Evolutionary conservation across 139 green algal species (phyloP).

Genomic region (Nannochloris sp.): DNA sequence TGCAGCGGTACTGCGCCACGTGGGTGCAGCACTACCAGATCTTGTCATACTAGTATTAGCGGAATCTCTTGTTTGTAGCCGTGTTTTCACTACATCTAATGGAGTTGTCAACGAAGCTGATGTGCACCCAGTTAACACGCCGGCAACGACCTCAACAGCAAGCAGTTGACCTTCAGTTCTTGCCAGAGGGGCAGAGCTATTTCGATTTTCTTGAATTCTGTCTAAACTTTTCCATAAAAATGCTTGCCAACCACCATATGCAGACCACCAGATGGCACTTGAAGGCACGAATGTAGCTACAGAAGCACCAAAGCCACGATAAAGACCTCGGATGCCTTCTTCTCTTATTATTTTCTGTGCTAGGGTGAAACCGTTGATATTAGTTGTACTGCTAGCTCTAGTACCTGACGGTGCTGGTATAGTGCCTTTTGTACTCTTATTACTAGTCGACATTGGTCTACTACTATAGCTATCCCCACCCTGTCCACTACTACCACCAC

Average conservation of each 20-base stretch:
- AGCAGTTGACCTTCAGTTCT: slow-evolving; percentile 37
- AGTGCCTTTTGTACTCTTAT: slow-evolving; percentile 9
- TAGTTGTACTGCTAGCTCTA: neutral
- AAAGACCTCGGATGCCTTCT: slow-evolving; percentile 76
- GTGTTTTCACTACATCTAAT: slow-evolving; percentile 78
- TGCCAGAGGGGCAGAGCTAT: neutral
- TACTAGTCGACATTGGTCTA: neutral
- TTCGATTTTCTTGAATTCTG: neutral
- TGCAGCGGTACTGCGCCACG: slow-evolving; percentile 4
- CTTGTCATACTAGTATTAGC: too few species aligned
- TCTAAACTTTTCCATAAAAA: slow-evolving; percentile 65
- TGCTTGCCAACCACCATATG: slow-evolving; percentile 78
- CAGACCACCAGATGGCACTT: slow-evolving; percentile 71
- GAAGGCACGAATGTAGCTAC: slow-evolving; percentile 79
- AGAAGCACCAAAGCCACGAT: slow-evolving; percentile 79
- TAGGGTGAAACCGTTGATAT: slow-evolving; percentile 49
- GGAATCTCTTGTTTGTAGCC: slow-evolving; percentile 52
- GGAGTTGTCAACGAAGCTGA: slow-evolving; percentile 64
- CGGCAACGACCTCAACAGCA: slow-evolving; percentile 54
- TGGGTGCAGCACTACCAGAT: slow-evolving; percentile 3
- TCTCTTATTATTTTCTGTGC: slow-evolving; percentile 61
- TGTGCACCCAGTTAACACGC: slow-evolving; percentile 55
- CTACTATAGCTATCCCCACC: too few species aligned
- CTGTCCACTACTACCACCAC: slow-evolving; percentile 9
- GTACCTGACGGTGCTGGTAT: neutral